Evolutionary conservation across 1,139 yeast genomes (phyloP).

Genomic region (Hyphopichia khmerensis): DNA sequence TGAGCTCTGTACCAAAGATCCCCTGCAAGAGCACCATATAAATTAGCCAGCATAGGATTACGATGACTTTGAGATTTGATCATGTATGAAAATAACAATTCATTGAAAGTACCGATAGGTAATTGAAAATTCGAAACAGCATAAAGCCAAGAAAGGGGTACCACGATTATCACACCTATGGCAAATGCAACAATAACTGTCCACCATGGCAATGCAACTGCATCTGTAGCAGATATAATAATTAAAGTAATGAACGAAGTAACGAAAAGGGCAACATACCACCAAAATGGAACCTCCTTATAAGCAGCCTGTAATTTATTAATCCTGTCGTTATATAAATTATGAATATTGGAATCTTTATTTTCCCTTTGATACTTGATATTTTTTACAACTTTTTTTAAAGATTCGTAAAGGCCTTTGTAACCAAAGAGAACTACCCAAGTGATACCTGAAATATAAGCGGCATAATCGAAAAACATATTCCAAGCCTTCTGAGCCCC

Average conservation of each 20-base stretch:
- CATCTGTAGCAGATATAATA: slow-evolving; percentile 23
- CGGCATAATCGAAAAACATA: slow-evolving; percentile 43
- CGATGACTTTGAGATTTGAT: slow-evolving; percentile 33
- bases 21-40: slow-evolving; percentile 42
- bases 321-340: slow-evolving; percentile 26
- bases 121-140: slow-evolving; percentile 43
- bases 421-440: slow-evolving; percentile 34
- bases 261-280: slow-evolving; percentile 29
- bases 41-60: slow-evolving; percentile 29
- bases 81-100: slow-evolving; percentile 36
- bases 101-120: slow-evolving; percentile 43
- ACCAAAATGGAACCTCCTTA: slow-evolving; percentile 30
- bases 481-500: slow-evolving; percentile 41
- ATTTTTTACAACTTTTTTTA: slow-evolving; percentile 9
- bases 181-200: slow-evolving; percentile 33
- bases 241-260: slow-evolving; percentile 25
- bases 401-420: slow-evolving; percentile 7
- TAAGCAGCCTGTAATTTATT: slow-evolving; percentile 29
- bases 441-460: slow-evolving; percentile 34
- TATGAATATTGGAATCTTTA: slow-evolving; percentile 5
- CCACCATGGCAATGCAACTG: slow-evolving; percentile 40
- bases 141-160: slow-evolving; percentile 41
- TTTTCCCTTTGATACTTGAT: slow-evolving; percentile 6
- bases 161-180: slow-evolving; percentile 36
- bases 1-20: slow-evolving; percentile 47